A percentile compares a stretch with the other conserved stretches of the same genome.
phyloP scores from a whole-genome alignment of 192 early-diverging fungal species.

The Gorgonomyces haynaldii region DNA sequence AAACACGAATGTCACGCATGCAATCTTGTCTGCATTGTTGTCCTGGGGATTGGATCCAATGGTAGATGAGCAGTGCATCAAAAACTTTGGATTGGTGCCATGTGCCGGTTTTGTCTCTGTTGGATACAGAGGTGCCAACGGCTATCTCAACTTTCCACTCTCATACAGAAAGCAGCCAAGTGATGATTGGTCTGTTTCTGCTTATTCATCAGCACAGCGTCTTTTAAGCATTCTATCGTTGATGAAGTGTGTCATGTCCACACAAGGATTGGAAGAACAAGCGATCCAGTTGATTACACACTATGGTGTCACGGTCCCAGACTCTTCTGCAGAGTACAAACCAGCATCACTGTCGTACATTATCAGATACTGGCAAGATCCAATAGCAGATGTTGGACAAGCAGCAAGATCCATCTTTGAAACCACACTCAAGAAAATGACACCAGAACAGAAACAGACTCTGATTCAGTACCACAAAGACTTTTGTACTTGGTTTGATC shows the following conservation, averaged over 20 bases:
- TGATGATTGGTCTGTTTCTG: constrained; percentile 5
- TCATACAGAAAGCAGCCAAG: neutral
- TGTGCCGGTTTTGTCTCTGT: constrained; percentile 9
- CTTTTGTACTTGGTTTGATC: constrained; percentile 37
- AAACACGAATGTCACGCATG: constrained; percentile 7
- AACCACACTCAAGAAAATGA: constrained; percentile 36
- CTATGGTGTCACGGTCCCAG: constrained; percentile 39
- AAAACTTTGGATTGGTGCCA: constrained; percentile 1
- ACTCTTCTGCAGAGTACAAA: constrained; percentile 35
- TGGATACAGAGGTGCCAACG: constrained; percentile 44
- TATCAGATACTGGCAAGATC: constrained; percentile 77
- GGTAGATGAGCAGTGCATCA: constrained; percentile 32
- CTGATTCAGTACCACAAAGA: constrained; percentile 58
- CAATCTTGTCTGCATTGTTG: constrained; percentile 21
- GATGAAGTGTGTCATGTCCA: constrained; percentile 30
- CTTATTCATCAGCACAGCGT: constrained; percentile 36
- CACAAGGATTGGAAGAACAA: constrained; percentile 40
- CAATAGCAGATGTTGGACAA: constrained; percentile 53
- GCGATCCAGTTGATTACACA: constrained; percentile 26
- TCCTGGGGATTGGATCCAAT: constrained; percentile 43
- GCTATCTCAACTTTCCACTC: constrained; percentile 6
- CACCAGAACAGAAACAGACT: constrained; percentile 29
- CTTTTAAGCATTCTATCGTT: constrained; percentile 55
- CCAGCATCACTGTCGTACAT: constrained; percentile 59
- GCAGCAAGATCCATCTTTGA: constrained; percentile 50